Evolutionary conservation across 1,284 basidiomycete genomes (phyloP), one percentile per base, ranked within the genome.

Genomic region (Naganishia cerealis): DNA sequence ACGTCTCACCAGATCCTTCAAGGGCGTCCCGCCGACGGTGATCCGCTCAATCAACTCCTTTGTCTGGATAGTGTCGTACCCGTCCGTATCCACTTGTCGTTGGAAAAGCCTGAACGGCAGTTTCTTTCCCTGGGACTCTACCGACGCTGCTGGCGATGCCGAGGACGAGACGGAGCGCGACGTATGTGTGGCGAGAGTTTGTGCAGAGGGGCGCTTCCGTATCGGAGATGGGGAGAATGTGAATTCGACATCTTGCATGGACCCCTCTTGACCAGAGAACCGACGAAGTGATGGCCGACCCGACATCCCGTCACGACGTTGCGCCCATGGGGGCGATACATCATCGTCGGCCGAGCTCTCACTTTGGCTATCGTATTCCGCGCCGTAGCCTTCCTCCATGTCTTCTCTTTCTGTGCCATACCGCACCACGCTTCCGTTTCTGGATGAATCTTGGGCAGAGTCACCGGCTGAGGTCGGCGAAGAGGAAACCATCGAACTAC

Each of bases 401-500:
- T 66, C 50, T 12, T 56, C 53, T 21, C 24, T 46, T 38, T 38
- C 33, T 24, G 58, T 50, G 29, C 18, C 43, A 33, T 61, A 50
- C 39, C 21, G 55, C 16, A 46, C 33, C 29, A 50, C 33, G 29
- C 43, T 61, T 21, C 18, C 46, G 54, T 40, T 63, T 21, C 50
- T n/a, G 40, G 18, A 54, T 63, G n/a, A 55, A 21, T 0, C 61
- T 15, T 53, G 24, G 52, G 61, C 38, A 54, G 48, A 36, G 7
- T 61, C 46, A 33, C 43, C 58, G 8, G 43, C 42, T 39, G 66
- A 57, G 16, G 70, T 50, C n/a, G 26, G 9, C 12, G 61, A 63
- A 9, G 69, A 70, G 8, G 73, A 75, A 1, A 69, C 72, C 55
- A 73, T 70, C 16, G 73, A 72, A 48, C 57, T 69, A 53, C 73